Evolutionary conservation across 2,329 filamentous ascomycete genomes (phyloP).

Genomic region (Amauroascus niger): DNA sequence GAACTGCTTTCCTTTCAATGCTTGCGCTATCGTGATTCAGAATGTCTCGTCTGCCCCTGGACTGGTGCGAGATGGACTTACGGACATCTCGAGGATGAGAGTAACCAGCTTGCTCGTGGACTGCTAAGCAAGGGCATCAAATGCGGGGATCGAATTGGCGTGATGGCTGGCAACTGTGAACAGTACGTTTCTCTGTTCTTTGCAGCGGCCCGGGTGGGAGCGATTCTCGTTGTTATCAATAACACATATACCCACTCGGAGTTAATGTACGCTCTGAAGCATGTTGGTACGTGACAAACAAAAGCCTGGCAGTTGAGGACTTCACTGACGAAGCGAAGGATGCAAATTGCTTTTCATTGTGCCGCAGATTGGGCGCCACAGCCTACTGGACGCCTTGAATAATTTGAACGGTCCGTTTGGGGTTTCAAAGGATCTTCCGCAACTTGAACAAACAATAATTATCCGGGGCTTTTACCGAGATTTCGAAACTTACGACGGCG

Average conservation of each 20-base stretch:
- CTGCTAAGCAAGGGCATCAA: constrained; percentile 57
- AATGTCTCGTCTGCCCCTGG: constrained; percentile 66
- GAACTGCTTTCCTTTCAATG: constrained; percentile 64
- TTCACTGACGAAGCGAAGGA: constrained; percentile 34
- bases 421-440: constrained; percentile 32
- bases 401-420: constrained; percentile 39
- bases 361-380: constrained; percentile 54
- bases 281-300: constrained; percentile 47
- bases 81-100: constrained; percentile 53
- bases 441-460: constrained; percentile 48
- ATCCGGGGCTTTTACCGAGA: constrained; percentile 46
- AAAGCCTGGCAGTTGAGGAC: neutral
- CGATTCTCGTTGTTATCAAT: constrained; percentile 66
- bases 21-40: constrained; percentile 52
- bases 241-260: constrained; percentile 71
- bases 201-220: constrained; percentile 56
- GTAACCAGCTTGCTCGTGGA: constrained; percentile 53
- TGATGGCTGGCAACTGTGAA: constrained; percentile 59
- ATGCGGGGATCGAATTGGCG: constrained; percentile 60
- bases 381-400: constrained; percentile 51
- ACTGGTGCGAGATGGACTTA: constrained; percentile 66
- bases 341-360: constrained; percentile 67
- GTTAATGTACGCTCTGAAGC: constrained; percentile 59
- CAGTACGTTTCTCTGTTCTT: constrained; percentile 60
- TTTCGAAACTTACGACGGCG: constrained; percentile 51